Conservation (phyloP, 2,329 filamentous ascomycete species). For the Colletotrichum sp. region DNA sequence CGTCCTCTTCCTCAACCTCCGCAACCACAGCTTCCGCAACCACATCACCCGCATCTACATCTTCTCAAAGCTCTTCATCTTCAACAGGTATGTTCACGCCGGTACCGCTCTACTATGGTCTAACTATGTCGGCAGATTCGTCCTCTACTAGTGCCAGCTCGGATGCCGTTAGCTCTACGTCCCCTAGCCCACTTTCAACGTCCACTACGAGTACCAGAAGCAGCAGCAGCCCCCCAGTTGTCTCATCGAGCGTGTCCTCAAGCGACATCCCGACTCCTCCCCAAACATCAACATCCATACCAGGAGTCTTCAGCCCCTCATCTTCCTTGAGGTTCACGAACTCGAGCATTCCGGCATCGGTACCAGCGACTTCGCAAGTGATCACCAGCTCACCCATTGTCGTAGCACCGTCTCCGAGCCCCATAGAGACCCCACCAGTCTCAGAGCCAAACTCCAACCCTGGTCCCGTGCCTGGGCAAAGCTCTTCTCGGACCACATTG, state of each 20-base stretch:
- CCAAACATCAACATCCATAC: background rate
- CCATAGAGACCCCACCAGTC: background rate
- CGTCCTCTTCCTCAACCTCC: background rate
- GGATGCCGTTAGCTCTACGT: background rate
- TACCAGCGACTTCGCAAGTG: background rate
- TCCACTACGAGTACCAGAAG: background rate
- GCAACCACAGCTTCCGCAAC: background rate
- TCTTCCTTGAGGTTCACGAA: background rate
- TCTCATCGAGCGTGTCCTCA: background rate
- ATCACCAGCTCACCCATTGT: background rate
- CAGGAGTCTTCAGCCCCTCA: background rate
- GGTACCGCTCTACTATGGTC: fast-evolving
- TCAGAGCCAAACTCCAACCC: background rate
- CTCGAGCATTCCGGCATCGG: background rate
- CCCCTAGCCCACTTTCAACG: background rate
- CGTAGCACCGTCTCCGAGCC: background rate
- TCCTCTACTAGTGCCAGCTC: background rate
- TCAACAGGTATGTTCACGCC: background rate
- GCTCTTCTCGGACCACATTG: background rate
- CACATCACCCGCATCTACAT: background rate
- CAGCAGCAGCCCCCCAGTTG: background rate
- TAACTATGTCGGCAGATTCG: background rate
- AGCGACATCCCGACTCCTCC: background rate
- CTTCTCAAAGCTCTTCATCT: background rate
- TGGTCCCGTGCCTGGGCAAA: background rate